Evolutionary conservation across 2,329 filamentous ascomycete species (phyloP).

Genomic region (Leptographium lundbergii): DNA sequence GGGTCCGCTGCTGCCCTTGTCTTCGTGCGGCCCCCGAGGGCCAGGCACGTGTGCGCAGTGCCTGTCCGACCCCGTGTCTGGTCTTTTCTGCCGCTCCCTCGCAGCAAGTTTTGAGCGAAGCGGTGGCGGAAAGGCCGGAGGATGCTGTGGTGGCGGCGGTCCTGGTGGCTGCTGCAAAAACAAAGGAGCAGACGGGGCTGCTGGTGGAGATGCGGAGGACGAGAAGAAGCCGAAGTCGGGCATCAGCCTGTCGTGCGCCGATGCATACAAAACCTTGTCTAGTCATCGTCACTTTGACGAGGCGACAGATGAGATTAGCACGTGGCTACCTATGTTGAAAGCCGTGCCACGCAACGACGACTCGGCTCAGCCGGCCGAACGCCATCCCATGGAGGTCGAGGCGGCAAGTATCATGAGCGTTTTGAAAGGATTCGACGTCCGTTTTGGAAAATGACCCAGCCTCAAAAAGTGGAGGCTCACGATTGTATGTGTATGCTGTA

Average conservation of each 20-base stretch:
- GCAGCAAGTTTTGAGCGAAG: slow-evolving; percentile 47
- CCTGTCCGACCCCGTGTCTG: slow-evolving; percentile 62
- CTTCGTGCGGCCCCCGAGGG: slow-evolving; percentile 49
- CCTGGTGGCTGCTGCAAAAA: slow-evolving; percentile 52
- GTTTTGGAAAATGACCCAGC: slow-evolving; percentile 41
- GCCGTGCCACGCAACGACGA: slow-evolving; percentile 33
- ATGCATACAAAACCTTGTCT: slow-evolving; percentile 66
- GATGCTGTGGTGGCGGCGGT: slow-evolving; percentile 52
- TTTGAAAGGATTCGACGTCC: slow-evolving; percentile 66
- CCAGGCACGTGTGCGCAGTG: slow-evolving; percentile 74
- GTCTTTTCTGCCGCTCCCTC: slow-evolving; percentile 71
- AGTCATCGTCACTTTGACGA: slow-evolving; percentile 65
- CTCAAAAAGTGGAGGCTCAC: not conserved
- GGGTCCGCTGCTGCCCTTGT: slow-evolving; percentile 11
- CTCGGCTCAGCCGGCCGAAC: slow-evolving; percentile 22
- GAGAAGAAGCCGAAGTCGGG: slow-evolving; percentile 13
- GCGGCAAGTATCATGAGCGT: slow-evolving; percentile 77
- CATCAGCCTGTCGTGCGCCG: slow-evolving; percentile 56
- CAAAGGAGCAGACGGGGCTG: slow-evolving; percentile 12
- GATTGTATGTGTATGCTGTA: not conserved
- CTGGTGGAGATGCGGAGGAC: slow-evolving; percentile 5
- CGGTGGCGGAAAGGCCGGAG: slow-evolving; percentile 13
- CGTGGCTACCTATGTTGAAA: slow-evolving; percentile 62
- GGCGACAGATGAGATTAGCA: slow-evolving; percentile 60
- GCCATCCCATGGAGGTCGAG: slow-evolving; percentile 62